These are phyloP conservation scores for Pisolithus tinctorius DNA, from an alignment of 768 basidiomycete species.

Conservation along the genomic window DNA sequence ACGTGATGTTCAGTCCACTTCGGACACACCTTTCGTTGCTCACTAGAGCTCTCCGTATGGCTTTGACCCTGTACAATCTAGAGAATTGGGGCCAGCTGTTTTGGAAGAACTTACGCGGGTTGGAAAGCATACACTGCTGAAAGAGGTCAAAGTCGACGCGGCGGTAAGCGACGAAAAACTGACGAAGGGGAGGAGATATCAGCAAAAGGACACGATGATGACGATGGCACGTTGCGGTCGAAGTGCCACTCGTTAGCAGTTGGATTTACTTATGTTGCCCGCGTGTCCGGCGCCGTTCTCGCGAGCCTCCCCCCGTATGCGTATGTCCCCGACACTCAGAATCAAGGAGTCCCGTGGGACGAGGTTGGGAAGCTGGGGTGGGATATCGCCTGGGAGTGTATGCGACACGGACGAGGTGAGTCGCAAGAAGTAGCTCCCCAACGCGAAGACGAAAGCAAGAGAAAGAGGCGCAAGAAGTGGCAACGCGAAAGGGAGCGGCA, in stretches of 20 bases:
- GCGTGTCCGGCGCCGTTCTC: constrained; percentile 43
- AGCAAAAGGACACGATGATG: not conserved
- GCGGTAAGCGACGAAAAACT: constrained; percentile 13
- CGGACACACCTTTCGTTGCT: constrained; percentile 44
- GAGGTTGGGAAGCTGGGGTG: constrained; percentile 26
- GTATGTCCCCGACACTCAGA: constrained; percentile 25
- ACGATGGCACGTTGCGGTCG: not conserved
- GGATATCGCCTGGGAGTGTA: constrained; percentile 16
- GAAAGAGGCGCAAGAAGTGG: constrained; percentile 24
- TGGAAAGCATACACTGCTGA: constrained; percentile 7
- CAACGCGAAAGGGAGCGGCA: constrained; percentile 12
- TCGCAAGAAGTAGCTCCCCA: not conserved
- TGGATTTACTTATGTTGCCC: constrained; percentile 37
- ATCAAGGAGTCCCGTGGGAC: constrained; percentile 9
- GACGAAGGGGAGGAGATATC: not conserved
- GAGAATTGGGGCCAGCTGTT: constrained; percentile 10
- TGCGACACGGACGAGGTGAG: constrained; percentile 1
- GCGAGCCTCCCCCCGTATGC: constrained; percentile 43
- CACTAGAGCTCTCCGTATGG: constrained; percentile 41
- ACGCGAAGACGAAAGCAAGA: constrained; percentile 21
- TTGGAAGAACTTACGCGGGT: constrained; percentile 8
- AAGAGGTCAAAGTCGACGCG: not conserved
- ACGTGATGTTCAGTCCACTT: constrained; percentile 23
- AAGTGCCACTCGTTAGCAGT: constrained; percentile 21
- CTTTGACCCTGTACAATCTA: constrained; percentile 43